These are phyloP conservation scores for Tolypocladium tropicale DNA, from an alignment of 2,329 filamentous ascomycete genomes.

Conservation along the genomic window DNA sequence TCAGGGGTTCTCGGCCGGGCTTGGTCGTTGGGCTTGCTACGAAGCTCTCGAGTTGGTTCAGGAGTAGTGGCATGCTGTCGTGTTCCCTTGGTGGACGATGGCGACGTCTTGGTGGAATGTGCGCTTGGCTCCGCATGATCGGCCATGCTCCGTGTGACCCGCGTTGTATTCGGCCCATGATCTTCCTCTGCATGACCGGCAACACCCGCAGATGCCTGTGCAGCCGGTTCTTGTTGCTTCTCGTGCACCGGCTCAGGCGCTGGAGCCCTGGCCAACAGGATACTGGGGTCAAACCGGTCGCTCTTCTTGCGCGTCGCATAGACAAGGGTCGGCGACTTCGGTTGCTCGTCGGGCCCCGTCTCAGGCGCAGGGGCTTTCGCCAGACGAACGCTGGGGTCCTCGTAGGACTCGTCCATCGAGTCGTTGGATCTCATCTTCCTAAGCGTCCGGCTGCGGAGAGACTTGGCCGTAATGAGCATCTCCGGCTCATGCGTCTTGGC, in stretches of 20 bases:
- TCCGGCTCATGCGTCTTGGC: no score
- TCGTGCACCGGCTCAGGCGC: constrained; percentile 2
- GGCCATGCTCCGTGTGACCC: constrained; percentile 15
- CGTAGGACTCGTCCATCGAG: constrained; percentile 8
- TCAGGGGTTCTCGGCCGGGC: constrained; percentile 12
- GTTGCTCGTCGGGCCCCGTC: not conserved
- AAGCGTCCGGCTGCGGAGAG: constrained; percentile 19
- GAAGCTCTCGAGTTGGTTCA: constrained; percentile 13
- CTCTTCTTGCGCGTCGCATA: constrained; percentile 17
- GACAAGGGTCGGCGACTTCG: constrained; percentile 1
- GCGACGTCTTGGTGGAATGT: not conserved
- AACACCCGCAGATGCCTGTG: constrained; percentile 8
- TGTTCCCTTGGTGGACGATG: constrained; percentile 10
- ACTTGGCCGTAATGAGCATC: constrained; percentile 15
- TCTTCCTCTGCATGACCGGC: constrained; percentile 5
- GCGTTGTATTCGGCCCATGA: constrained; percentile 11
- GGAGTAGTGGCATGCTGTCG: constrained; percentile 12
- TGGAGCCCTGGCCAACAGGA: constrained; percentile 13
- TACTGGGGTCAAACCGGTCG: constrained; percentile 16
- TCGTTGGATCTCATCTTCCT: constrained; percentile 13
- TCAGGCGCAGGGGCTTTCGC: constrained; percentile 12
- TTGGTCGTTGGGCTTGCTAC: constrained; percentile 11
- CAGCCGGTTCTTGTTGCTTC: not conserved
- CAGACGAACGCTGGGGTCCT: constrained; percentile 17
- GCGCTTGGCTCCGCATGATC: constrained; percentile 3